Evolutionary conservation across 2,329 filamentous ascomycete genomes (phyloP).

Genomic region (Pseudogymnoascus destructans): DNA sequence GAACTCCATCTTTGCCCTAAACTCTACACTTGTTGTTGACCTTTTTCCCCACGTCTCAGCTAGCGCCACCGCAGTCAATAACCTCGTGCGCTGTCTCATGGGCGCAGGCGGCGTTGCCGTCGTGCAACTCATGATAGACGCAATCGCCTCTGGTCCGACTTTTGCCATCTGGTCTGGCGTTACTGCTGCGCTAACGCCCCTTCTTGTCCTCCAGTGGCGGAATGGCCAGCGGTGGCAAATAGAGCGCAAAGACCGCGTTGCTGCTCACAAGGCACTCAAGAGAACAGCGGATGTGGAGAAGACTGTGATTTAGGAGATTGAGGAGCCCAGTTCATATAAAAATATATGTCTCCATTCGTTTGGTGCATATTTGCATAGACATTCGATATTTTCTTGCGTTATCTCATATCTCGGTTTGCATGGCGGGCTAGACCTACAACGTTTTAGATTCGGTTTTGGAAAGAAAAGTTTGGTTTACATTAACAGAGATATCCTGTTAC

Average conservation of each 20-base stretch:
- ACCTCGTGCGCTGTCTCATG: slow-evolving; percentile 26
- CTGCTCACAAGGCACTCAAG: background rate
- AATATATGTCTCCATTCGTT: background rate
- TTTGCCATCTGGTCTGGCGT: slow-evolving; percentile 16
- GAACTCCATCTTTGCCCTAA: slow-evolving; percentile 26
- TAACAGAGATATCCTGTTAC: no score
- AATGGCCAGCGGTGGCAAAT: background rate
- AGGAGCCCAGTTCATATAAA: background rate
- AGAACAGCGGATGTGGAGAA: background rate
- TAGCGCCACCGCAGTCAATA: slow-evolving; percentile 27
- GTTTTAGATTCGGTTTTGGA: no score
- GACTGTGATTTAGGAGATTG: background rate
- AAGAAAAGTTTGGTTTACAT: no score
- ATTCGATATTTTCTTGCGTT: background rate
- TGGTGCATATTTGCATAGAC: no score
- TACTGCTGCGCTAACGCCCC: slow-evolving; percentile 5
- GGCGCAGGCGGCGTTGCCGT: slow-evolving; percentile 25
- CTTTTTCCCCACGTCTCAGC: slow-evolving; percentile 25
- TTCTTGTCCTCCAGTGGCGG: background rate
- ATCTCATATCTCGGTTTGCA: background rate
- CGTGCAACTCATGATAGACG: slow-evolving; percentile 21
- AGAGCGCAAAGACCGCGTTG: background rate
- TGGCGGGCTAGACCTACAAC: no score
- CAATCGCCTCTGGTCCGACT: slow-evolving; percentile 20
- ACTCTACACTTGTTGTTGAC: slow-evolving; percentile 27